Conservation (phyloP, 2,329 filamentous ascomycete species). For the Monilinia fructicola region DNA sequence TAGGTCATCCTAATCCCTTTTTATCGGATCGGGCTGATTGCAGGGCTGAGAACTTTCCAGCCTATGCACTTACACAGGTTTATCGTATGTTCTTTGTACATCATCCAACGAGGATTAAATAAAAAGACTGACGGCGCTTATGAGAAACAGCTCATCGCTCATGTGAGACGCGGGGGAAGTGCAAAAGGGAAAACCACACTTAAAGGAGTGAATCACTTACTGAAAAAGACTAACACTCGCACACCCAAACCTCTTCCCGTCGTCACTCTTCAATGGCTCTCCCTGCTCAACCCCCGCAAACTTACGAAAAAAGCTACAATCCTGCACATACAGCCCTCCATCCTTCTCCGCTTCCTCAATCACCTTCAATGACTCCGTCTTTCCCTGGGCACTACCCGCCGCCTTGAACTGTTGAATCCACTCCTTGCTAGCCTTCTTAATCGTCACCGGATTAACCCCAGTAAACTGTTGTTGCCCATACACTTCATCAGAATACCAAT, state of each 20-base stretch:
- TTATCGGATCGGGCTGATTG: neutral
- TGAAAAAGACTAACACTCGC: constrained; percentile 48
- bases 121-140: constrained; percentile 1
- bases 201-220: constrained; percentile 38
- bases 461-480: constrained; percentile 46
- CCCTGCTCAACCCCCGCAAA: constrained; percentile 22
- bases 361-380: constrained; percentile 18
- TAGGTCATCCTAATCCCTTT: neutral
- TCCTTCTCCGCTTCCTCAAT: constrained; percentile 22
- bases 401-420: constrained; percentile 31
- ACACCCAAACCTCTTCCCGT: constrained; percentile 35
- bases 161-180: neutral
- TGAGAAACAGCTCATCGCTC: neutral
- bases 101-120: neutral
- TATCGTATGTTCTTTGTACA: neutral
- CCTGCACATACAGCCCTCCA: constrained; percentile 31
- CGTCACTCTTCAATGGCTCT: constrained; percentile 24
- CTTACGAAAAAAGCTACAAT: constrained; percentile 37
- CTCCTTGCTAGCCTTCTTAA: constrained; percentile 26
- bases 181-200: neutral
- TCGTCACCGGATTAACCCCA: constrained; percentile 40
- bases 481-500: constrained; percentile 41
- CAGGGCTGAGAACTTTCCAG: constrained; percentile 17
- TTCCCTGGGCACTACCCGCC: neutral
- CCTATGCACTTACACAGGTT: neutral